Evolutionary conservation across 2,329 filamentous ascomycete species (phyloP), one percentile per base, ranked within the genome.

Genomic region (Colletotrichum horii): DNA sequence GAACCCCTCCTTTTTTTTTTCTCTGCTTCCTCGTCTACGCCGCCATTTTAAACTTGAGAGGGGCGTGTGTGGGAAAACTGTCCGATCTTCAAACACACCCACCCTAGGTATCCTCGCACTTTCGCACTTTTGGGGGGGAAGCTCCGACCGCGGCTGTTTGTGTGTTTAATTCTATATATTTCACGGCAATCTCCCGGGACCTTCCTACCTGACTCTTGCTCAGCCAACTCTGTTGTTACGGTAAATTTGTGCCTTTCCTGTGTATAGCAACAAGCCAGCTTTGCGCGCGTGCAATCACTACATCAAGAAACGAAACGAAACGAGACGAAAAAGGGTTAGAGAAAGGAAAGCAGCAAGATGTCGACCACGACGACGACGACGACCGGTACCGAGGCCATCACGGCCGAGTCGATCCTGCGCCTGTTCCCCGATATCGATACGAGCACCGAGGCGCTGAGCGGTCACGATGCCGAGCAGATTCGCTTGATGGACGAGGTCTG

Each of bases 401-500:
- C 95, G 68, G 95, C 96, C 22, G 92, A 97, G 80, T 95, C 94
- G 81, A 95, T 99, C 81, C 89, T 96, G 75, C 93, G 92, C 77
- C 91, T 98, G 65, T 98, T 98, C 85, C 95, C 96, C 69, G 96
- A 98, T 83, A 91, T 93, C 84, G 89, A 94, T 85, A 92, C 92
- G 76, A 91, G 89, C 82, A 93, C 93, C 78, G 90, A 91, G 68
- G 95, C 95, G 74, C 90, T 98, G 60, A 94, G 94, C 72, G 97
- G 96, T 67, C 97, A 98, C 88, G 96, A 98, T 88, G 96, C 95
- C 84, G 96, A 98, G 89, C 97, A 99, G 88, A 98, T 98, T 81
- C 93, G 96, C 66, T 88, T 99, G 81, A 99, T 99, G 97, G 96
- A 99, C 82, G 97, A 98, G 88, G 94, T 98, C 66, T 99, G 97